A percentile compares a stretch with the other conserved stretches of the same genome.
Evolutionary conservation across 2,329 filamentous ascomycete species (phyloP).

Genomic region (Ilyonectria destructans): DNA sequence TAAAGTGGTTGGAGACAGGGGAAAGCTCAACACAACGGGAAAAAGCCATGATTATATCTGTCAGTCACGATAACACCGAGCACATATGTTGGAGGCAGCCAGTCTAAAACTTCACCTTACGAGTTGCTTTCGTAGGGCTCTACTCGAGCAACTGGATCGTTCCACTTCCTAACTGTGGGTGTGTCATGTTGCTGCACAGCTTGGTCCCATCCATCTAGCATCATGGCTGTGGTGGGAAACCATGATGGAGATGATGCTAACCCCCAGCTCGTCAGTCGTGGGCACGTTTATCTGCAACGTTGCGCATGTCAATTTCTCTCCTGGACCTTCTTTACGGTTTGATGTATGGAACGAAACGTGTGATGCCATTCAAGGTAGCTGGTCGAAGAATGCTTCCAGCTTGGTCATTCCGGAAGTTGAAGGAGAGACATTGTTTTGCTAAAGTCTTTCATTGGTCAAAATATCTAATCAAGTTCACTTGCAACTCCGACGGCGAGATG

Average conservation of each 20-base stretch:
- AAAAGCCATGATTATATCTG: slow-evolving; percentile 19
- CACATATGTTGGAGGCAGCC: background rate
- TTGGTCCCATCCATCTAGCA: slow-evolving; percentile 6
- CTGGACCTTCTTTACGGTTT: background rate
- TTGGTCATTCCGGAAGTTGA: background rate
- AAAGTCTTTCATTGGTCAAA: background rate
- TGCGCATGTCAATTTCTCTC: background rate
- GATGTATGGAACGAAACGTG: slow-evolving; percentile 7
- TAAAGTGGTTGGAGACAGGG: slow-evolving; percentile 7
- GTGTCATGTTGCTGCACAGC: slow-evolving; percentile 30
- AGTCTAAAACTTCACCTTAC: slow-evolving; percentile 8
- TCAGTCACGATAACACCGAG: background rate
- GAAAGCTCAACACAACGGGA: background rate
- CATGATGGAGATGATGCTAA: slow-evolving; percentile 2
- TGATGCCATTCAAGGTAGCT: background rate
- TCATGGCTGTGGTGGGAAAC: slow-evolving; percentile 6
- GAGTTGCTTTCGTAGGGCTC: slow-evolving; percentile 9
- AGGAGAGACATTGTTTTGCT: background rate
- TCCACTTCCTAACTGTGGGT: slow-evolving; percentile 20
- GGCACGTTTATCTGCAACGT: slow-evolving; percentile 3
- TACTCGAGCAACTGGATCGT: slow-evolving; percentile 17
- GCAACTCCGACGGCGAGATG: background rate
- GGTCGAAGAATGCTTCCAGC: background rate
- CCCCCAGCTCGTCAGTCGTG: background rate
- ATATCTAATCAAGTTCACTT: background rate